Percentiles rank a stretch among this genome's conserved stretches.
Conservation (phyloP, 495 filamentous ascomycete species). For the Lepraria neglecta region DNA sequence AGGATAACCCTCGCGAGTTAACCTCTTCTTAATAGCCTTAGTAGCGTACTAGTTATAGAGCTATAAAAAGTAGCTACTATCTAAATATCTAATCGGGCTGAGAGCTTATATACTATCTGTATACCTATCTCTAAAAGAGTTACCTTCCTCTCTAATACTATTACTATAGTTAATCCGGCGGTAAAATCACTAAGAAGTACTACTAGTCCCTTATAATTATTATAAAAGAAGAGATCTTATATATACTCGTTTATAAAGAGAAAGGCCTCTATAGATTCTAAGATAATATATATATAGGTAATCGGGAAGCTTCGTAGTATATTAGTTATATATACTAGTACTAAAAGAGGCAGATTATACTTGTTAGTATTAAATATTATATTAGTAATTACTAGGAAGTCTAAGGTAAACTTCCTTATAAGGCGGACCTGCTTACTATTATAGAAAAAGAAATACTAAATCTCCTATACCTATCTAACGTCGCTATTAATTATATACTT, state of each 20-base stretch:
- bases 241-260: conserved; percentile 8
- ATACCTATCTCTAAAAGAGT: too few relatives aligned
- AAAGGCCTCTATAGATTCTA: neutral
- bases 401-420: neutral
- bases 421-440: neutral
- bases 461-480: neutral
- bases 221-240: conserved; percentile 3
- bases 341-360: neutral
- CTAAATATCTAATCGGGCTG: too few relatives aligned
- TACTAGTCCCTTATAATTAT: neutral
- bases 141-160: neutral
- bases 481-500: neutral
- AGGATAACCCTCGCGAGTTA: too few relatives aligned
- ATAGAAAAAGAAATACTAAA: neutral
- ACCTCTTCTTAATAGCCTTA: too few relatives aligned
- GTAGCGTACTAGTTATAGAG: too few relatives aligned
- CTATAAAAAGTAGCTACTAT: too few relatives aligned
- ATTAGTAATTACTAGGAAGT: neutral
- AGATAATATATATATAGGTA: neutral
- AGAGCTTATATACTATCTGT: too few relatives aligned
- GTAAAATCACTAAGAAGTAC: neutral
- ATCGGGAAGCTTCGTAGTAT: neutral
- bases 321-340: neutral
- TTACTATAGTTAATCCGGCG: neutral
- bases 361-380: neutral